phyloP scores from a whole-genome alignment of 495 filamentous ascomycete genomes.

The Clavariopsis aquatica region DNA sequence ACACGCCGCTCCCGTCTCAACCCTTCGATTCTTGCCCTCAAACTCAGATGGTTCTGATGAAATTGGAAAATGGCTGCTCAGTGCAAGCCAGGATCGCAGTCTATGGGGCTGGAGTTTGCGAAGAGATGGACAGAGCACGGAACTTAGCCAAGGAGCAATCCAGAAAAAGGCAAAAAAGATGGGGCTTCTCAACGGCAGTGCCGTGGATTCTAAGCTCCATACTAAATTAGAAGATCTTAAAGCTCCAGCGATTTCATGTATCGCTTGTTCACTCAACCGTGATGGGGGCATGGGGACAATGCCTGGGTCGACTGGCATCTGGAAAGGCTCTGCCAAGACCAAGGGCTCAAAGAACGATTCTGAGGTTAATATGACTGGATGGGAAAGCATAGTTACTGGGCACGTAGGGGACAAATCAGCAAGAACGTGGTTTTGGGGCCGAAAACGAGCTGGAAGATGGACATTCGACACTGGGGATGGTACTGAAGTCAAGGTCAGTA shows the following conservation, averaged over 20 bases:
- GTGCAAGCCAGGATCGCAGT: slow-evolving; percentile 81
- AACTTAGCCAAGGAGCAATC: slow-evolving; percentile 84
- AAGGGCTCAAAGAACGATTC: slow-evolving; percentile 54
- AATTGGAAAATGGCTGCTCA: slow-evolving; percentile 91
- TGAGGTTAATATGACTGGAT: slow-evolving; percentile 74
- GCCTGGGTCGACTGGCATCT: slow-evolving; percentile 67
- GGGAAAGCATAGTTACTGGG: slow-evolving; percentile 96
- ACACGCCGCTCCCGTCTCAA: slow-evolving; percentile 80
- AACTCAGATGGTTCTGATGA: slow-evolving; percentile 86
- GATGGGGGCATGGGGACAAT: slow-evolving; percentile 87
- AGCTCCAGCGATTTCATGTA: slow-evolving; percentile 83
- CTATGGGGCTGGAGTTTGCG: slow-evolving; percentile 95
- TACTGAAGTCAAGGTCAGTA: slow-evolving; percentile 63
- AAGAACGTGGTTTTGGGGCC: slow-evolving; percentile 96
- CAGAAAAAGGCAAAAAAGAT: slow-evolving; percentile 81
- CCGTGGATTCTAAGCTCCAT: slow-evolving; percentile 53
- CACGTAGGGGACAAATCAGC: slow-evolving; percentile 82
- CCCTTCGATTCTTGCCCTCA: slow-evolving; percentile 76
- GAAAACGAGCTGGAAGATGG: slow-evolving; percentile 90
- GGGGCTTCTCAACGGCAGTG: slow-evolving; percentile 60
- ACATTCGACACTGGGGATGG: slow-evolving; percentile 84
- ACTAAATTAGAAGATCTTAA: slow-evolving; percentile 73
- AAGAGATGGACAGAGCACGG: slow-evolving; percentile 89
- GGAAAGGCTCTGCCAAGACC: slow-evolving; percentile 69
- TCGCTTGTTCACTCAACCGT: slow-evolving; percentile 86